Base-by-base conservation (phyloP, 202 grass and related monocot genomes). In the Saccharum hybrid region DNA sequence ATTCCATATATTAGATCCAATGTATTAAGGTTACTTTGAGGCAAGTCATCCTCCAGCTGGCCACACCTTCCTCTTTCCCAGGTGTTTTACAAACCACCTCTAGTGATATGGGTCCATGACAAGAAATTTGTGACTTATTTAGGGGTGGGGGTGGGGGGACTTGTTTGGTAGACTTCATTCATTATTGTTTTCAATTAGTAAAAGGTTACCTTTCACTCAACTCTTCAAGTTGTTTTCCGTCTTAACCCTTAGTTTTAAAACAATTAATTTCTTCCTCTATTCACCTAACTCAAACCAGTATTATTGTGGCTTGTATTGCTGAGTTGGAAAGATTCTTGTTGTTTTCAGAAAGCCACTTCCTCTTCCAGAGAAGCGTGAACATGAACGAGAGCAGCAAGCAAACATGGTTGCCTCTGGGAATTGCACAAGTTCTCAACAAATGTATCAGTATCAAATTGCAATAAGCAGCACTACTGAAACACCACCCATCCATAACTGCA, bases 271-370 rank as follows among this genome's bases (percentile, higher is more conserved):
- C 33, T 59, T 59, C 56, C n/a, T 37, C 33, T 16, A 48, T 52
- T 54, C 30, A 37, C 30, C 48, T 9, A 71, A 71, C 26, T 30
- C 71, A 52, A 52, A 74, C 46, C 45, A 74, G 71, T 74, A 72
- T 48, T 72, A 31, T 31, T 72, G 34, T 36, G 34, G 34, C 34
- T 36, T 36, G 34, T 36, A 36, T 72, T 57, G 31, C 51, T 57
- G 72, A 57, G 10, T 75, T 56, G 10, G 33, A 76, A 38, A 61
- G 54, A 40, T 15, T 19, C 52, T 59, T 75, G 10, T 59, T 80
- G 28, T 87, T 76, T 68, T 40, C 72, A 91, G 85, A 77, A n/a
- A 28, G 71, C 6, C 26, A 1, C 82, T 88, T 77, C 81, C 72
- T 81, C 39, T 60, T 52, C 22, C 66, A 41, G 82, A 73, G 79